Evolutionary conservation across 2,329 filamentous ascomycete species (phyloP), one percentile per base, ranked within the genome.

Genomic region (Fusarium humuli): DNA sequence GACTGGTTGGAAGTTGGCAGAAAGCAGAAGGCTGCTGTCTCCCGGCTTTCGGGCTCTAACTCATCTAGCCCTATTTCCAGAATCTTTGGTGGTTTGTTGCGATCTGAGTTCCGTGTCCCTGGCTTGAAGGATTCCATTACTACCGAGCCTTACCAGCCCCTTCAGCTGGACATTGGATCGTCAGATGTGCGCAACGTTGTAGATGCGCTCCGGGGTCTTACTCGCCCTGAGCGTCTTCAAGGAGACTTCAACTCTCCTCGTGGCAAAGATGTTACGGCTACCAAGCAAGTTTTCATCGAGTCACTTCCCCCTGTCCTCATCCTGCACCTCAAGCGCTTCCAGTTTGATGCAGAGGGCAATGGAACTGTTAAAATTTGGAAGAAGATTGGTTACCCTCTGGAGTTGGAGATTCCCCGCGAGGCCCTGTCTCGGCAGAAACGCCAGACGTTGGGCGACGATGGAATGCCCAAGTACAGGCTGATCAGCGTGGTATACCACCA

Each of bases 351-450:
- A 66, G 88, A 91, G 61, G 92, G 91, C 46, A 75, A 77, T 46
- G 94, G 94, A 25, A 97, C 94, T 1, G 92, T 97, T 76, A 99
- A 99, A 85, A 97, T 98, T 70, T 98, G 95, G 93, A 99, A 98
- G 84, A 97, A 95, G 83, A 87, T 99, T 62, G 95, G 94, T 22
- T 99, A 99, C 77, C 96, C 96, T 0, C 84, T 99, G 29, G 94
- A 98, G 76, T 86, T 99, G 53, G 95, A 98, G 78, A 94, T 99
- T 68, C 96, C 96, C 1, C 92, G 91, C 61, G 95, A 98, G 77
- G 92, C 94, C 12, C 92, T 99, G 76, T 91, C 94, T 13, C 89
- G 91, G 30, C 88, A 91, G 75, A 92, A 90, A 78, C 86, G 86
- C 46, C 83, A 92, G 69, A 84, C 87, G 27, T 84, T 88, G 18